Percentiles rank a stretch among this genome's conserved stretches.
phyloP scores from a whole-genome alignment of 2,329 filamentous ascomycete genomes.

The Alternaria panax region DNA sequence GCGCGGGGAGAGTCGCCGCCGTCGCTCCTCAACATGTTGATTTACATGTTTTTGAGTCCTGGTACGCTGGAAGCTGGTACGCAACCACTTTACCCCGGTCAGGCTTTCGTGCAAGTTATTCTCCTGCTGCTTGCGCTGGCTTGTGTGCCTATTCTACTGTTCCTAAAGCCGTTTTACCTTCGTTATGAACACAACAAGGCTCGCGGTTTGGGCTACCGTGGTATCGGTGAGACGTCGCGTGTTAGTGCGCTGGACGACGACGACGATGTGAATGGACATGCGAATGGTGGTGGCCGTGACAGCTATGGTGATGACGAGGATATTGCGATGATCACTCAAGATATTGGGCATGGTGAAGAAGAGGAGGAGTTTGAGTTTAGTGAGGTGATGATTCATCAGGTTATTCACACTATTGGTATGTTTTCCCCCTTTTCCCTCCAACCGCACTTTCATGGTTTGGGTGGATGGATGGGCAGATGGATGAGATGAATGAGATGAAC shows the following conservation, averaged over 20 bases:
- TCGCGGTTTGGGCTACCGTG: constrained; percentile 87
- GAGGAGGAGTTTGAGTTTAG: constrained; percentile 98
- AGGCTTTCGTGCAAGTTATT: constrained; percentile 76
- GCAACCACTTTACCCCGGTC: constrained; percentile 75
- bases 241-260: constrained; percentile 92
- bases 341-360: constrained; percentile 74
- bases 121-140: constrained; percentile 81
- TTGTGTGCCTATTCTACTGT: constrained; percentile 89
- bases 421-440: background rate
- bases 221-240: constrained; percentile 85
- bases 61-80: constrained; percentile 72
- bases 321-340: constrained; percentile 86
- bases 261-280: constrained; percentile 69
- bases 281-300: constrained; percentile 64
- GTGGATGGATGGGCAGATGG: too few species aligned
- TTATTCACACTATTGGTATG: constrained; percentile 97
- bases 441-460: background rate
- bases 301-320: constrained; percentile 80
- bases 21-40: constrained; percentile 96
- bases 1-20: constrained; percentile 74
- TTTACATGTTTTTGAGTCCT: constrained; percentile 98
- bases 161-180: constrained; percentile 95
- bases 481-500: too few species aligned
- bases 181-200: constrained; percentile 92
- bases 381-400: constrained; percentile 98